phyloP scores from a whole-genome alignment of 129 eudicot genomes.

The Arctium lappa region DNA sequence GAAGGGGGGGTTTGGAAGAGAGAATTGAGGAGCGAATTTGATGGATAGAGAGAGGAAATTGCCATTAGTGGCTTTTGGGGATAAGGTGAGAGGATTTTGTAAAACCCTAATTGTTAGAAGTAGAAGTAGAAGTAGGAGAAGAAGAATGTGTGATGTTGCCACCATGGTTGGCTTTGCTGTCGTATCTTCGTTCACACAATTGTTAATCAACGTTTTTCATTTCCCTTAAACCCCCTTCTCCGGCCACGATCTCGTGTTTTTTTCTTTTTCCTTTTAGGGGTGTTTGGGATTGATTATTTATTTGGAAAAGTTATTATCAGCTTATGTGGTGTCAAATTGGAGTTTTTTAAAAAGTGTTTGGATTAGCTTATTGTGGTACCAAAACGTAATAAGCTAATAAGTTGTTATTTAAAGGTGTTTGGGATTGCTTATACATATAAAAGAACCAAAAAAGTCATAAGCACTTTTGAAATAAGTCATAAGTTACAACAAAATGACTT shows the following conservation, averaged over 20 bases:
- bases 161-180: slow-evolving; percentile 27
- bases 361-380: too few relatives aligned
- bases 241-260: neutral
- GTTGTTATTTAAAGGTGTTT: too few relatives aligned
- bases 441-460: too few relatives aligned
- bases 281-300: too few relatives aligned
- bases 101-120: slow-evolving; percentile 49
- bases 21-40: slow-evolving; percentile 19
- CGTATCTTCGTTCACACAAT: slow-evolving; percentile 26
- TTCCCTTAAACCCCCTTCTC: slow-evolving; percentile 16
- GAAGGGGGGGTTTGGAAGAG: slow-evolving; percentile 22
- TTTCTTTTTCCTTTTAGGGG: neutral
- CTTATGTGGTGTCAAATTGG: too few relatives aligned
- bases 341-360: too few relatives aligned
- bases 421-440: too few relatives aligned
- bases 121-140: too few relatives aligned
- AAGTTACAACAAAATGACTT: too few relatives aligned
- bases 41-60: slow-evolving; percentile 28
- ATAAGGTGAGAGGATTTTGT: slow-evolving; percentile 24
- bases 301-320: too few relatives aligned
- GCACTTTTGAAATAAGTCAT: too few relatives aligned
- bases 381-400: too few relatives aligned
- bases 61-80: slow-evolving; percentile 31
- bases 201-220: neutral
- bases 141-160: slow-evolving; percentile 16